Evolutionary conservation across 129 eudicot species (phyloP).

Genomic region (Flaveria ramosissima): DNA sequence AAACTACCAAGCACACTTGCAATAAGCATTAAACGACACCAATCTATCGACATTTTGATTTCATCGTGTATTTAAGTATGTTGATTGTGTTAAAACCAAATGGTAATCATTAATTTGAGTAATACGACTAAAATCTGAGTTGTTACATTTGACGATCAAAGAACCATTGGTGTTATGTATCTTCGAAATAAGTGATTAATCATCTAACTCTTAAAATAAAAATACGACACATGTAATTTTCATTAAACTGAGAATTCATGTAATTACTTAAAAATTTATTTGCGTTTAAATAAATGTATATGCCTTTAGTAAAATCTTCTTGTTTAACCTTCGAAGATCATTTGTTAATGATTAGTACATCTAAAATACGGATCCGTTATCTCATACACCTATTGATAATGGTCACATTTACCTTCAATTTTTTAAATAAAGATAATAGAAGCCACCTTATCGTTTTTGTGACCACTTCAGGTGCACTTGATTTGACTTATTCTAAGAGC

Average conservation of each 20-base stretch:
- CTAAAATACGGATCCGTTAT: neutral
- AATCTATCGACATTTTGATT: neutral
- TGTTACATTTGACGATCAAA: too few species aligned
- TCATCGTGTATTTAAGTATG: neutral
- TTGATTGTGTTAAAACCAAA: too few species aligned
- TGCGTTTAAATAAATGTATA: too few species aligned
- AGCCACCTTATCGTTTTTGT: neutral
- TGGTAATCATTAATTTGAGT: neutral
- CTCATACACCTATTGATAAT: neutral
- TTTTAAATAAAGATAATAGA: neutral
- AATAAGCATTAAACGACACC: neutral
- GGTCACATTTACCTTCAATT: neutral
- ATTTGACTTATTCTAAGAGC: neutral
- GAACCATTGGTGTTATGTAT: too few species aligned
- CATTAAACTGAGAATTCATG: neutral
- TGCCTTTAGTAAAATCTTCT: neutral
- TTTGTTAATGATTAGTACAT: neutral
- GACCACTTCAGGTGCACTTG: slow-evolving; percentile 9
- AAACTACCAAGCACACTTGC: neutral
- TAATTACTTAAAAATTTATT: too few species aligned
- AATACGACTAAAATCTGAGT: too few species aligned
- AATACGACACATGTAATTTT: too few species aligned
- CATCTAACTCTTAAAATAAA: neutral
- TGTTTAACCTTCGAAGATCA: neutral
- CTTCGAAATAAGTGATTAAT: too few species aligned